A percentile compares a stretch with the other conserved stretches of the same genome.
Evolutionary conservation across 2,329 filamentous ascomycete genomes (phyloP).

Genomic region (Ceratocystis albifundus): DNA sequence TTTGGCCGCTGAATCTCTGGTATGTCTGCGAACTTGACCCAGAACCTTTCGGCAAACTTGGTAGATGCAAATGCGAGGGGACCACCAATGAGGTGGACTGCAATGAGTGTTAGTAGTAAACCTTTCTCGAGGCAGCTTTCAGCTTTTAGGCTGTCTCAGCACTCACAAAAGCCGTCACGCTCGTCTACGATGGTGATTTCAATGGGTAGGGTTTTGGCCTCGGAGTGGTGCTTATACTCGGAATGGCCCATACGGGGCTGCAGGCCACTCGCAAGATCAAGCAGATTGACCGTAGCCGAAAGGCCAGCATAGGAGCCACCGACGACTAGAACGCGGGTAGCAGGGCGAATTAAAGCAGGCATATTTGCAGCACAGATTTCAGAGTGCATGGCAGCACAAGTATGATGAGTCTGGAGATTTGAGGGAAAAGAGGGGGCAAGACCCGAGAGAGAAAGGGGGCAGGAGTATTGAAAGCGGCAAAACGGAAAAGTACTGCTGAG

Average conservation of each 20-base stretch:
- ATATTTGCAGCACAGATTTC: background rate
- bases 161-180: conserved; percentile 70
- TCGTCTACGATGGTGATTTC: conserved; percentile 67
- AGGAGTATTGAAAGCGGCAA: background rate
- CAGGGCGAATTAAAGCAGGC: conserved; percentile 30
- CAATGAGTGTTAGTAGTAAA: conserved; percentile 12
- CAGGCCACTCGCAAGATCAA: conserved; percentile 51
- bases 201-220: conserved; percentile 41
- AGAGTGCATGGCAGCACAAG: background rate
- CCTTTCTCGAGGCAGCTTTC: no score
- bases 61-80: conserved; percentile 58
- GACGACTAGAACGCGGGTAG: conserved; percentile 48
- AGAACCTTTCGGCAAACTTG: conserved; percentile 53
- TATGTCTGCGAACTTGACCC: conserved; percentile 58
- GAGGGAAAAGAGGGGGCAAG: background rate
- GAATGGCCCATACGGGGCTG: conserved; percentile 36
- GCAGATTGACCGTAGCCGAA: conserved; percentile 52
- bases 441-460: background rate
- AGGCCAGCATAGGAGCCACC: conserved; percentile 66
- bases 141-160: background rate
- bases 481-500: background rate
- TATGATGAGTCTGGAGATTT: background rate
- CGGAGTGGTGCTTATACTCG: conserved; percentile 33
- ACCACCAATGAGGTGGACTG: conserved; percentile 65
- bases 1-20: conserved; percentile 52